These are phyloP conservation scores for Brettanomyces custersianus DNA, from an alignment of 805 yeast genomes.

Conservation along the genomic window DNA sequence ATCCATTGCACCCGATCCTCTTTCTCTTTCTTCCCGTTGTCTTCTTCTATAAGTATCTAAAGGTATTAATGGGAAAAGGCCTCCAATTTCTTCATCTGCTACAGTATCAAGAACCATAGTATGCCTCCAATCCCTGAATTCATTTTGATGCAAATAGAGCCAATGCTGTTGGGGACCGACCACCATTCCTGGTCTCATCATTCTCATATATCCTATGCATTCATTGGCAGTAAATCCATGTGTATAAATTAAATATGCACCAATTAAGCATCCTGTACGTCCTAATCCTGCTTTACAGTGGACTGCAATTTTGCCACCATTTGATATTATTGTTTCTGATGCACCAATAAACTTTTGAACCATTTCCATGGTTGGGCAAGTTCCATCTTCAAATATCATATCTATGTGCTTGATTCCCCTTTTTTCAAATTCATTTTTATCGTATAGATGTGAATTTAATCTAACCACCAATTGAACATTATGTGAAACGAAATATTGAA, in stretches of 20 bases:
- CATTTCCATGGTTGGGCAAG: constrained; percentile 91
- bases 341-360: constrained; percentile 93
- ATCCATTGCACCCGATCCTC: constrained; percentile 10
- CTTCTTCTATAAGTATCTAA: constrained; percentile 55
- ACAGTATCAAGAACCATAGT: constrained; percentile 73
- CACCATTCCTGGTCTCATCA: constrained; percentile 98
- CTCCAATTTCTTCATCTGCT: constrained; percentile 61
- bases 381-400: constrained; percentile 96
- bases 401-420: constrained; percentile 84
- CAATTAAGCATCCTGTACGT: constrained; percentile 94
- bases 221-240: constrained; percentile 97
- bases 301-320: constrained; percentile 94
- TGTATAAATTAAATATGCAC: constrained; percentile 92
- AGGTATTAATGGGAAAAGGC: constrained; percentile 51
- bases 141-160: constrained; percentile 92
- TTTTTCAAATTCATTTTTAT: constrained; percentile 72
- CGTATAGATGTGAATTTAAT: constrained; percentile 85
- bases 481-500: constrained; percentile 62
- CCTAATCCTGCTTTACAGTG: constrained; percentile 99
- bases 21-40: constrained; percentile 19
- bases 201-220: constrained; percentile 93
- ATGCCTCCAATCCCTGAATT: constrained; percentile 91
- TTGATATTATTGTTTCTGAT: constrained; percentile 76
- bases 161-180: constrained; percentile 99
- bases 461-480: constrained; percentile 87